phyloP scores from a whole-genome alignment of 2,329 filamentous ascomycete species.

The Fusarium neocosmosporiellum region DNA sequence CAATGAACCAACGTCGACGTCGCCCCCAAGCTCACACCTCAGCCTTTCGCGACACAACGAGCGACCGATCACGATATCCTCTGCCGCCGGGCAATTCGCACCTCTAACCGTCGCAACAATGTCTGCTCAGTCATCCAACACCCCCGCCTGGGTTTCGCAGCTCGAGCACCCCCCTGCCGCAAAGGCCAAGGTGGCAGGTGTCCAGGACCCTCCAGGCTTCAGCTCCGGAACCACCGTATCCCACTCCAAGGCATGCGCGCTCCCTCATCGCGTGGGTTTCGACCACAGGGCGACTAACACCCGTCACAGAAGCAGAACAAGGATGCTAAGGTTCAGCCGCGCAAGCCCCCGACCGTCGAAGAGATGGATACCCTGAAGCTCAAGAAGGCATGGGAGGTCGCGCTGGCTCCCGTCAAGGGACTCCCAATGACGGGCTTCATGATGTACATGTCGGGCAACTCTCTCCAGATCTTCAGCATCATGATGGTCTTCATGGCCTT shows the following conservation, averaged over 20 bases:
- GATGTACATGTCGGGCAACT: conserved; percentile 99
- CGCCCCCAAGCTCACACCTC: conserved; percentile 25
- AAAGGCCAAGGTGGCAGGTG: conserved; percentile 73
- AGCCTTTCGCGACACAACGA: conserved; percentile 15
- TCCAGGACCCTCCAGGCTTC: conserved; percentile 90
- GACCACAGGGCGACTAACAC: conserved; percentile 10
- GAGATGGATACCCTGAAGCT: conserved; percentile 97
- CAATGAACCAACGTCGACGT: conserved; percentile 30
- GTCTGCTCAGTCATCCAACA: conserved; percentile 50
- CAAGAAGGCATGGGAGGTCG: conserved; percentile 99
- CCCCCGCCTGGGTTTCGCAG: conserved; percentile 84
- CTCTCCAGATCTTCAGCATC: conserved; percentile 98
- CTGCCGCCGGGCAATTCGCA: not conserved
- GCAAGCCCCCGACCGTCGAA: conserved; percentile 77
- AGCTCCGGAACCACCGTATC: conserved; percentile 60
- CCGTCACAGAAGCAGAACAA: conserved; percentile 62
- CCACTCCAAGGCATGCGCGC: conserved; percentile 65
- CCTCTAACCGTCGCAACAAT: not conserved
- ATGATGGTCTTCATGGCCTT: conserved; percentile 99
- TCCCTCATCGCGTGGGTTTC: not conserved
- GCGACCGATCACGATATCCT: not conserved
- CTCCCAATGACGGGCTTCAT: conserved; percentile 98
- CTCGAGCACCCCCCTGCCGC: conserved; percentile 76
- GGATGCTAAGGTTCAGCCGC: conserved; percentile 61
- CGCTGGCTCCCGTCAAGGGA: conserved; percentile 90